Evolutionary conservation across 2,329 filamentous ascomycete species (phyloP).

Genomic region (Colletotrichum sp.): DNA sequence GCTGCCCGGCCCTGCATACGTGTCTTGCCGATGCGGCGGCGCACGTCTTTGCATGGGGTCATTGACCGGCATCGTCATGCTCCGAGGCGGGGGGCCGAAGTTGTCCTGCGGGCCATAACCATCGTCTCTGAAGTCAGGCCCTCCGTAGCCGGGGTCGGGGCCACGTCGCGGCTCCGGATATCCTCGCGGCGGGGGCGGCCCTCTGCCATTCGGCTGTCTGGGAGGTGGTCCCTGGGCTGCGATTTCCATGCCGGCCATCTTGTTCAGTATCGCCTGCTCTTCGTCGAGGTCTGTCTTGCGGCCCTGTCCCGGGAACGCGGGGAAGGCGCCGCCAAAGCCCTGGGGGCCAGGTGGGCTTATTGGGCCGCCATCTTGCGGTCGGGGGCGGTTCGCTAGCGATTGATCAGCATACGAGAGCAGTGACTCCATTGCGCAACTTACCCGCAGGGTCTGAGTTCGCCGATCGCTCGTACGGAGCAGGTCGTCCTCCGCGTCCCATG

Average conservation of each 20-base stretch:
- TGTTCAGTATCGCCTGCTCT: slow-evolving; percentile 44
- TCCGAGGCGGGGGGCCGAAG: slow-evolving; percentile 59
- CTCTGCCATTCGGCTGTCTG: slow-evolving; percentile 25
- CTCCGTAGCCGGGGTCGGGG: slow-evolving; percentile 34
- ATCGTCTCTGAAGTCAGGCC: slow-evolving; percentile 39
- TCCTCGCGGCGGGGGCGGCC: slow-evolving; percentile 36
- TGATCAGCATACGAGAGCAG: background rate
- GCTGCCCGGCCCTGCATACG: slow-evolving; percentile 17
- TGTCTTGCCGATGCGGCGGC: slow-evolving; percentile 44
- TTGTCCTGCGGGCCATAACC: slow-evolving; percentile 40
- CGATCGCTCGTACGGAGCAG: slow-evolving; percentile 42
- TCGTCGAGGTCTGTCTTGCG: slow-evolving; percentile 43
- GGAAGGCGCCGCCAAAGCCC: slow-evolving; percentile 38
- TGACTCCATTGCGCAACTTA: slow-evolving; percentile 29
- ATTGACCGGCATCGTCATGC: slow-evolving; percentile 65
- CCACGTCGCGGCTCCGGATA: slow-evolving; percentile 28
- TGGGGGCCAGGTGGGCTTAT: slow-evolving; percentile 32
- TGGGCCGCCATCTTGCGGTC: slow-evolving; percentile 32
- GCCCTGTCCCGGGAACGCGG: slow-evolving; percentile 45
- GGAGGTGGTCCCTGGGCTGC: slow-evolving; percentile 25
- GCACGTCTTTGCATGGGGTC: slow-evolving; percentile 43
- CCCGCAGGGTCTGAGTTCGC: slow-evolving; percentile 45
- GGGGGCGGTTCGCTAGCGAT: slow-evolving; percentile 30
- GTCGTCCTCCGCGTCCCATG: slow-evolving; percentile 41
- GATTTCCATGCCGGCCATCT: slow-evolving; percentile 47